These are phyloP conservation scores for Papiliotrema fonsecae DNA, from an alignment of 1,284 basidiomycete genomes.

Conservation along the genomic window DNA sequence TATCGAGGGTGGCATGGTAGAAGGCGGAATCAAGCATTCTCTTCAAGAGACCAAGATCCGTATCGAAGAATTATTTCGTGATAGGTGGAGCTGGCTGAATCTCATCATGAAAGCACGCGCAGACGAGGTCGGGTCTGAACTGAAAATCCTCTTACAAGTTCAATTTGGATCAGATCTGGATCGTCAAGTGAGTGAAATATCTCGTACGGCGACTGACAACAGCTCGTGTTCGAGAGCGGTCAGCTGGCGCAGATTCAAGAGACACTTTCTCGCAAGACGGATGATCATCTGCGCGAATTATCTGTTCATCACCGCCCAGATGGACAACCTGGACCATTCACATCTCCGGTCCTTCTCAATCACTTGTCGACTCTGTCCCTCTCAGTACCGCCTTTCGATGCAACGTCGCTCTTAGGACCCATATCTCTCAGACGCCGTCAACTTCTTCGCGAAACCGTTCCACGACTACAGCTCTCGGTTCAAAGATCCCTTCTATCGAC, in stretches of 20 bases:
- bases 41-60: slow-evolving; percentile 53
- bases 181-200: slow-evolving; percentile 53
- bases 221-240: slow-evolving; percentile 70
- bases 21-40: slow-evolving; percentile 52
- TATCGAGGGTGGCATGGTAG: slow-evolving; percentile 46
- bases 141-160: slow-evolving; percentile 55
- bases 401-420: slow-evolving; percentile 56
- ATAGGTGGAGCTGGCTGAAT: slow-evolving; percentile 61
- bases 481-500: slow-evolving; percentile 59
- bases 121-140: slow-evolving; percentile 63
- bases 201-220: not conserved
- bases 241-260: slow-evolving; percentile 58
- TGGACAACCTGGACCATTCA: slow-evolving; percentile 50
- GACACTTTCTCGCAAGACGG: slow-evolving; percentile 51
- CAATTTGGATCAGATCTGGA: slow-evolving; percentile 65
- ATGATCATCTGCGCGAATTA: slow-evolving; percentile 35
- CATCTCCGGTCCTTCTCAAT: slow-evolving; percentile 66
- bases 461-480: slow-evolving; percentile 61
- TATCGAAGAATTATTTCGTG: slow-evolving; percentile 56
- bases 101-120: slow-evolving; percentile 56
- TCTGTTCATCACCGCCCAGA: slow-evolving; percentile 27
- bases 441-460: slow-evolving; percentile 57
- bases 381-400: slow-evolving; percentile 53
- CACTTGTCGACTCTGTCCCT: slow-evolving; percentile 54
- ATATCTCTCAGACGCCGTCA: slow-evolving; percentile 58